Evolutionary conservation across 2,329 filamentous ascomycete genomes (phyloP), one percentile per base, ranked within the genome.

Genomic region (Diaporthe sp.): DNA sequence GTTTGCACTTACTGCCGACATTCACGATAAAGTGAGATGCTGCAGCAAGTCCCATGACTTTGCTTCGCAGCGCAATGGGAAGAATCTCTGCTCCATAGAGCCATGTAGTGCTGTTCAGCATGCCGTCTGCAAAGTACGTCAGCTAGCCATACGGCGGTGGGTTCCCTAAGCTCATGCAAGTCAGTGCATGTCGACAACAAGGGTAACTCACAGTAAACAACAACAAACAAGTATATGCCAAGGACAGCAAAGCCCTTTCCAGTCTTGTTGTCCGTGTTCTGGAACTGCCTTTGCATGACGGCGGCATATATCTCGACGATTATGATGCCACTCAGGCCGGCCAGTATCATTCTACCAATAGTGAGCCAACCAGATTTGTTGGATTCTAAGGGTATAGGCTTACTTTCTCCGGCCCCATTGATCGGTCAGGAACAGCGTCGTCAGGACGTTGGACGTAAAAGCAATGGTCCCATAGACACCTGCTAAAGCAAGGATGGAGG

Each of bases 191-290:
- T 22, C 17, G 13, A 4, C 50, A 15, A 4, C 44, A 17, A 13
- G 25, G 12, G 13, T 12, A 17, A 79, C 85, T 76, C 77, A 88
- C 86, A 90, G 76, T 90, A 91, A 25, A 81, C 83, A 3, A 90
- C 85, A 2, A 88, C 89, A 75, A 91, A 91, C 0, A 91, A 81
- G 75, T 90, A 91, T 35, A 91, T 91, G 0, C 89, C 89, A 1
- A 91, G 81, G 37, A 91, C 86, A 0, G 89, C 88, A 78, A 91
- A 91, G 0, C 88, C 89, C 77, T 91, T 91, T 50, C 89, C 89
- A 37, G 90, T 78, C 6, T 81, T 81, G 78, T 90, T 91, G 73
- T 88, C 79, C 0, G 86, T 89, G 75, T 88, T 83, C 77, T 91
- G 88, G 78, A 91, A 91, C 59, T 85, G 79, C 37, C 84, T 83